phyloP scores from a whole-genome alignment of 306 rosid genomes.

The Prunus davidiana region DNA sequence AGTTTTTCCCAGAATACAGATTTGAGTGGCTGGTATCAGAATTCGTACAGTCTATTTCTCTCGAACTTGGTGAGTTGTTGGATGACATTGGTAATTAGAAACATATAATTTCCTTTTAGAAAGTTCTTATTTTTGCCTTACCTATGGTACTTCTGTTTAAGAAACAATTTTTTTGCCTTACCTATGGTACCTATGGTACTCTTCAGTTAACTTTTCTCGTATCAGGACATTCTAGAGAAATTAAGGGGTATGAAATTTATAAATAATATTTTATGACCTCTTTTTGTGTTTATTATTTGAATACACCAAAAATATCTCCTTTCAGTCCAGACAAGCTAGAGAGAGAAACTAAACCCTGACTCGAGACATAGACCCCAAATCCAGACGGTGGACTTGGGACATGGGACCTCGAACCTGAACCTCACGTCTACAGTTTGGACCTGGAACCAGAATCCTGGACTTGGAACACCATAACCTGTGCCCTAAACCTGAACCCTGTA shows the following conservation, averaged over 20 bases:
- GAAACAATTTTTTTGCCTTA: too few relatives aligned
- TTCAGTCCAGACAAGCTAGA: neutral
- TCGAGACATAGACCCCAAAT: neutral
- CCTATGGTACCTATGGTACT: too few relatives aligned
- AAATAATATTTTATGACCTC: neutral
- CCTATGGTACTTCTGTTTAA: too few relatives aligned
- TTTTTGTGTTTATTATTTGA: neutral
- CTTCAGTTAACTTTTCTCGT: neutral
- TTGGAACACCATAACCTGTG: too few relatives aligned
- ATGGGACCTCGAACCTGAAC: too few relatives aligned
- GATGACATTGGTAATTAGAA: slow-evolving; percentile 11
- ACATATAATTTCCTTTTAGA: slow-evolving; percentile 8
- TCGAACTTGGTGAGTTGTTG: slow-evolving; percentile 73
- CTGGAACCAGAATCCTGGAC: neutral
- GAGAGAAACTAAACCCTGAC: neutral
- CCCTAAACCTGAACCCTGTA: too few relatives aligned
- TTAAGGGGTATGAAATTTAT: neutral
- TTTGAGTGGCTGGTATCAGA: slow-evolving; percentile 68
- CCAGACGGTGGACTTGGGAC: neutral
- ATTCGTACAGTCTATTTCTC: slow-evolving; percentile 48
- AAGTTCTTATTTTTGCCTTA: neutral
- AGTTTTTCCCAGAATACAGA: slow-evolving; percentile 87
- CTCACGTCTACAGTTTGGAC: neutral
- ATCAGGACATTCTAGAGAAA: neutral
- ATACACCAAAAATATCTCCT: neutral